Conservation (phyloP, 202 grass and related monocot genomes). For the Brachypodium distachyon region DNA sequence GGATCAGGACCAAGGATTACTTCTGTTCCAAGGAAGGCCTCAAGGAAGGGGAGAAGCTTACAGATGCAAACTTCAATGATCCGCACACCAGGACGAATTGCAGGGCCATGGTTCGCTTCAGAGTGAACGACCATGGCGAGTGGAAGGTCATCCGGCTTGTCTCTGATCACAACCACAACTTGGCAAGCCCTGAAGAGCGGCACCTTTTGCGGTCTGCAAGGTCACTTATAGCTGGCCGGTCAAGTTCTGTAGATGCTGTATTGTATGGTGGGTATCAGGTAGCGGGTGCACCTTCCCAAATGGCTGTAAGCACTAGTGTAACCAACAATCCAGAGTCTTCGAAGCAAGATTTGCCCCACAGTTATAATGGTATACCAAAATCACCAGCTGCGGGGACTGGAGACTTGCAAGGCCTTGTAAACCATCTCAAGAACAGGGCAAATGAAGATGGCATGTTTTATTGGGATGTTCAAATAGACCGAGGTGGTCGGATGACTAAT, state of each 20-base stretch:
- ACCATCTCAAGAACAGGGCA: constrained; percentile 44
- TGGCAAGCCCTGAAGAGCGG: constrained; percentile 48
- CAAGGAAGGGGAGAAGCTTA: constrained; percentile 63
- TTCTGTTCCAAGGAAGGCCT: constrained; percentile 80
- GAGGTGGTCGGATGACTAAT: constrained; percentile 54
- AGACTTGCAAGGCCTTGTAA: constrained; percentile 46
- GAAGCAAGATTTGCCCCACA: constrained; percentile 19
- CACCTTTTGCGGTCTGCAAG: constrained; percentile 59
- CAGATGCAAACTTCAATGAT: constrained; percentile 47
- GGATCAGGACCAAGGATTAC: constrained; percentile 70
- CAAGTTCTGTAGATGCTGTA: constrained; percentile 43
- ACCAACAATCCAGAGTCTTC: constrained; percentile 19
- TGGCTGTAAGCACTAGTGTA: constrained; percentile 16
- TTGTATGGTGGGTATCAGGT: constrained; percentile 38
- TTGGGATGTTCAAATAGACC: constrained; percentile 58
- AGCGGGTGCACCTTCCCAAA: constrained; percentile 11
- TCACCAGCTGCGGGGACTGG: constrained; percentile 13
- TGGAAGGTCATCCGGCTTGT: constrained; percentile 63
- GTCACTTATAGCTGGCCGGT: constrained; percentile 62
- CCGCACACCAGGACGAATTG: constrained; percentile 70
- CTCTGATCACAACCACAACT: constrained; percentile 63
- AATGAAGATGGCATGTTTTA: constrained; percentile 60
- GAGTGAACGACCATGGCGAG: constrained; percentile 51
- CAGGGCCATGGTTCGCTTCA: constrained; percentile 67
- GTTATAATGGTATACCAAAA: constrained; percentile 4